Percentiles rank a stretch among this genome's conserved stretches.
Conservation (phyloP, 1,139 yeast species). For the Candida sp. region DNA sequence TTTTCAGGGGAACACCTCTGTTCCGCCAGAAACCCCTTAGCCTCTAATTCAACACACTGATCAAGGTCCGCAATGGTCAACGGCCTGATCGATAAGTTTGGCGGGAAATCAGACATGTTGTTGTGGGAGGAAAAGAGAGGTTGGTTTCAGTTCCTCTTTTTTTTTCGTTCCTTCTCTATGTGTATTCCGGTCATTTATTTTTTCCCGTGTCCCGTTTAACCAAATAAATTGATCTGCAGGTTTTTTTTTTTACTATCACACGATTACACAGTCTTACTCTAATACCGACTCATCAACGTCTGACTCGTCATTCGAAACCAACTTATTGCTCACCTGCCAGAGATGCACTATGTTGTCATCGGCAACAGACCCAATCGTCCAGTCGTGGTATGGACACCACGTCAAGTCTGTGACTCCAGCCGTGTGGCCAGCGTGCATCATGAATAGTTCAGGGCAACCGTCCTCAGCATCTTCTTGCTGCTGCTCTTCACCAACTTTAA, state of each 20-base stretch:
- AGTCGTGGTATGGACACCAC: slow-evolving; percentile 71
- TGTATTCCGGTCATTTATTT: not conserved
- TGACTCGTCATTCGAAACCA: slow-evolving; percentile 36
- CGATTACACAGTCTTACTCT: slow-evolving; percentile 1
- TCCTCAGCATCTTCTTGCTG: slow-evolving; percentile 80
- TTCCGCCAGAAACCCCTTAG: slow-evolving; percentile 64
- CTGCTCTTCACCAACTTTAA: slow-evolving; percentile 78
- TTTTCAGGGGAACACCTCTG: slow-evolving; percentile 72
- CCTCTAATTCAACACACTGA: slow-evolving; percentile 65
- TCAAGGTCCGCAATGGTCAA: slow-evolving; percentile 71
- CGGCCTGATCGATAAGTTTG: slow-evolving; percentile 82
- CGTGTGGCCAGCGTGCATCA: slow-evolving; percentile 91
- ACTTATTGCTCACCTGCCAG: slow-evolving; percentile 67
- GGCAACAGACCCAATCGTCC: slow-evolving; percentile 76
- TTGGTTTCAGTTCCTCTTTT: not conserved
- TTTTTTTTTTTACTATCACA: not conserved
- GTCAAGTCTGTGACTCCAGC: slow-evolving; percentile 75
- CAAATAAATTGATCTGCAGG: not conserved
- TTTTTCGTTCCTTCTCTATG: not conserved
- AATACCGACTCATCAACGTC: slow-evolving; percentile 13
- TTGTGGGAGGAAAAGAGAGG: not conserved
- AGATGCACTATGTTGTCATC: slow-evolving; percentile 80
- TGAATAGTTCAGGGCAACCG: slow-evolving; percentile 79
- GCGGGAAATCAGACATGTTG: slow-evolving; percentile 46
- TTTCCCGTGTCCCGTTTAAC: not conserved